Base-by-base conservation (phyloP, 169 alveolate species). In the Babesia caballi region DNA sequence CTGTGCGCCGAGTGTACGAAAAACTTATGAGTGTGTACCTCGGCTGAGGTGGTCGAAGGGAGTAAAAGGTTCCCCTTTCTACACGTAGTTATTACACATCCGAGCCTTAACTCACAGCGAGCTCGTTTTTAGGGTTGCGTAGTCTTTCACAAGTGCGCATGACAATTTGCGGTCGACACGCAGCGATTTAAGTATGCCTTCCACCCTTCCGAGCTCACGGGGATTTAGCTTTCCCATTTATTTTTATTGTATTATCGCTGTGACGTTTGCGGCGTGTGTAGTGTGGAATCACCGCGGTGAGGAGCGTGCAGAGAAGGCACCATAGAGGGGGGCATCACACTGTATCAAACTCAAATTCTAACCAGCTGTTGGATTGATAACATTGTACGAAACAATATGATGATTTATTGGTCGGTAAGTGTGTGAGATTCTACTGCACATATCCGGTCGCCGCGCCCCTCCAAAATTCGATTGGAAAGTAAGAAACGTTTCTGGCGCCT, bases 101-200 rank as follows among this genome's bases (percentile, higher is more conserved):
- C 4, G 4, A 19, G 30, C 5, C 1, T 35, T 1, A 9, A 66
- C 78, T 30, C 7, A 52, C 75, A 30, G 38, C 9, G 46, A 42
- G 15, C 17, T 9, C 23, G 23, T 25, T 32, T 19, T 27, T 14
- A 56, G 30, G 23, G 36, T 28, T 12, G 77, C 56, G 47, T 67
- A 78, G 7, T 60, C 68, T 33, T 68, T 78, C 32, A 78, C 38
- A 28, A 61, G 68, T 19, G 33, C 63, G 30, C 86, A 78, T 14
- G 77, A 78, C 19, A 78, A 25, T 33, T 44, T 56, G 75, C 78
- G 72, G 44, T 69, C 73, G 57, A 61, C 60, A 11, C 52, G 41
- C 4, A 78, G 51, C 11, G 86, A 69, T 15, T 54, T 49, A 5
- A 78, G 72, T 6, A 38, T 23, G 15, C 66, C 33, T n/a, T 69